Evolutionary conservation across 2,329 filamentous ascomycete species (phyloP), one percentile per base, ranked within the genome.

Genomic region (Fusarium sp.): DNA sequence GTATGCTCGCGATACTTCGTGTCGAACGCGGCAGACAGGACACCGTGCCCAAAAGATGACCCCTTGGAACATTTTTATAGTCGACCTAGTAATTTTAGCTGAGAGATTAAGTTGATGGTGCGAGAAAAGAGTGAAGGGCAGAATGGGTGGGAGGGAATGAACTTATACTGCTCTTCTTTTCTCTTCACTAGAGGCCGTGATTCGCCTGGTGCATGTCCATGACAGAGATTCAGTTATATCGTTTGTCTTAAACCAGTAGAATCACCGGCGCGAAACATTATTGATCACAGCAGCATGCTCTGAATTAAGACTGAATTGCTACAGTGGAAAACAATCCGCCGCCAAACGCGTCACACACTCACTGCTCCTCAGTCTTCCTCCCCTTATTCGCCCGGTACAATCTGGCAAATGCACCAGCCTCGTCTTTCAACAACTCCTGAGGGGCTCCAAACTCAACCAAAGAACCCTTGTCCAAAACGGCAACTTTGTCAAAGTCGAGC

Each of bases 401-500:
- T 35, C 54, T 76, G 1, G 72, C 52, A 69, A 81, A 80, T 15
- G 62, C 70, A 38, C 79, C 74, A 2, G 53, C 50, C 19, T 71
- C 60, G 23, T 71, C 43, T 5, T 35, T 30, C 56, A 81, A 56
- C 47, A 81, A 53, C 33, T 78, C 72, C 19, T 46, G 42, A 1
- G 80, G 80, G 3, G 67, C 15, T 3, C 78, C 81, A 69, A 78
- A 78, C 56, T 81, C 80, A 0, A 78, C 78, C 16, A 82, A 50
- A 10, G 38, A 56, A 1, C 81, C 80, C 23, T 56, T 71, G 33
- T 81, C 79, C 15, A 82, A 68, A 37, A 82, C 79, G 3, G 77
- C 79, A 43, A 82, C 73, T 35, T 74, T 78, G 50, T 82, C 80
- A 72, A 82, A 81, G 53, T 82, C 80, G 11, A 82, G 73, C 15